Evolutionary conservation across 495 filamentous ascomycete species (phyloP).

Genomic region (Hypoxylon perforatum): DNA sequence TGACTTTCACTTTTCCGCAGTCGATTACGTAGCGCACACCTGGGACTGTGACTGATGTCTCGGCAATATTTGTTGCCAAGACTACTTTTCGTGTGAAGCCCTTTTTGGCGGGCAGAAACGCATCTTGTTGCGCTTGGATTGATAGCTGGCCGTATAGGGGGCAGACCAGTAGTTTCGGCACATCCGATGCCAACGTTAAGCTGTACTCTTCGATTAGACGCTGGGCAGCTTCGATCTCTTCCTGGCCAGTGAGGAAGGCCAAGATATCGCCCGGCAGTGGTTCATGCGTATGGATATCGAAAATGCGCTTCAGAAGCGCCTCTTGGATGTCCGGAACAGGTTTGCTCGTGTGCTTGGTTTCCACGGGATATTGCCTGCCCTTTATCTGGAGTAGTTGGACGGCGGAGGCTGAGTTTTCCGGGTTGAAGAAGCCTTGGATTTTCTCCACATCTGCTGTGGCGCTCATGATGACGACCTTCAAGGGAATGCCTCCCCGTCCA

Average conservation of each 20-base stretch:
- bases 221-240: constrained; percentile 87
- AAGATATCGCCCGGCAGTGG: constrained; percentile 93
- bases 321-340: constrained; percentile 88
- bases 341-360: constrained; percentile 77
- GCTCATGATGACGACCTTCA: constrained; percentile 97
- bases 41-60: constrained; percentile 95
- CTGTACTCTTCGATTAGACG: constrained; percentile 84
- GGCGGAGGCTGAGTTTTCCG: constrained; percentile 6
- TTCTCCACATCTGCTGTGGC: constrained; percentile 90
- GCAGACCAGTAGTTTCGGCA: constrained; percentile 73
- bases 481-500: constrained; percentile 73
- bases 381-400: constrained; percentile 76
- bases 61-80: constrained; percentile 95
- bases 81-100: constrained; percentile 86
- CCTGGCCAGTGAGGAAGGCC: constrained; percentile 93
- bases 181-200: constrained; percentile 70
- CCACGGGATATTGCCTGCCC: constrained; percentile 89
- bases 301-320: constrained; percentile 81
- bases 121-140: constrained; percentile 81
- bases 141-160: constrained; percentile 64
- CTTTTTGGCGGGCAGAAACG: constrained; percentile 81
- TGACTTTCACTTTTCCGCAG: constrained; percentile 92
- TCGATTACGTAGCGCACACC: constrained; percentile 94
- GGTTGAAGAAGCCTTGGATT: constrained; percentile 78
- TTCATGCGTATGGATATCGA: constrained; percentile 88